Conservation (phyloP, 1,139 yeast genomes). For the Magnusiomyces clavatus region DNA sequence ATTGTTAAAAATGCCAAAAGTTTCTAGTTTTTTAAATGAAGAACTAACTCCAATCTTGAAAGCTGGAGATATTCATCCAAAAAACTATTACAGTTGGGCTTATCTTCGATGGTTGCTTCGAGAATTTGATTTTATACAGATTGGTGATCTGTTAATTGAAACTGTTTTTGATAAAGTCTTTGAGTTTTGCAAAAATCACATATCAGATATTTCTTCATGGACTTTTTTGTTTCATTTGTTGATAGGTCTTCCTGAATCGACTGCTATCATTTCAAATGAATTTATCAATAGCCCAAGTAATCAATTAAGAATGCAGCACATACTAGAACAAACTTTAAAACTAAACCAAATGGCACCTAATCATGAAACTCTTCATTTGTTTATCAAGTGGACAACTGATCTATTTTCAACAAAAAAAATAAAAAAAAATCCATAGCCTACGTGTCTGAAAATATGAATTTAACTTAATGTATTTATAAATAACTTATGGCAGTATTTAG, state of each 20-base stretch:
- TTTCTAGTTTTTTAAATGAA: not conserved
- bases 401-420: no score
- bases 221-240: conserved; percentile 26
- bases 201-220: conserved; percentile 43
- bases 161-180: conserved; percentile 17
- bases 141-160: conserved; percentile 7
- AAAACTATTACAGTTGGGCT: conserved; percentile 41
- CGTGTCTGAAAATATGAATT: no score
- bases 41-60: conserved; percentile 27
- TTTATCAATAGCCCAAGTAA: no score
- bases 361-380: no score
- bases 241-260: conserved; percentile 1
- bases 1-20: not conserved
- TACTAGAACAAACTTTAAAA: no score
- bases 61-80: conserved; percentile 36
- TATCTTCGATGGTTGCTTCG: conserved; percentile 32
- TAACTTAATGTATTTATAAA: no score
- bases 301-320: no score
- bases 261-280: no score
- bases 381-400: no score
- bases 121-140: not conserved
- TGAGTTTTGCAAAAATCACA: conserved; percentile 31
- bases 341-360: no score
- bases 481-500: no score
- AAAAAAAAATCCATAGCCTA: no score